Conservation (phyloP, 2,329 filamentous ascomycete species). For the Clonostachys rhizophaga region DNA sequence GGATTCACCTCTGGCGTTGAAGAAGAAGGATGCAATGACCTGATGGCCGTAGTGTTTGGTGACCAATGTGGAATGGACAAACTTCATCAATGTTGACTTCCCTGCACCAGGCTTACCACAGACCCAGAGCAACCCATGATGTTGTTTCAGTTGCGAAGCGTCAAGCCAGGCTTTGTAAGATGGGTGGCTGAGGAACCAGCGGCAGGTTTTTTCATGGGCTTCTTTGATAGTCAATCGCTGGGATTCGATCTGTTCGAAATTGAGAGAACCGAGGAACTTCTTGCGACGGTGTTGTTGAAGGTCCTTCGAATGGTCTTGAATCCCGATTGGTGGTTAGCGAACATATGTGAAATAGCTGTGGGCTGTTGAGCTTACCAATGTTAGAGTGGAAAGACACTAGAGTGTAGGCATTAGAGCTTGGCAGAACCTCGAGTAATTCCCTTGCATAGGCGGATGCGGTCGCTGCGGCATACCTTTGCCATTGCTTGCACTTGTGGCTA, state of each 20-base stretch:
- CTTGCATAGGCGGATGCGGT: constrained; percentile 16
- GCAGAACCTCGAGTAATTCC: constrained; percentile 1
- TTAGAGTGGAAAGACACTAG: no score
- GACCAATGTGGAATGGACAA: no score
- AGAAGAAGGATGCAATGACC: constrained; percentile 2
- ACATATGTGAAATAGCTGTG: no score
- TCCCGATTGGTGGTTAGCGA: not conserved
- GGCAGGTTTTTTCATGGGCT: constrained; percentile 9
- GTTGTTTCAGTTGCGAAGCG: not conserved
- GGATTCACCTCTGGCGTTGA: constrained; percentile 29
- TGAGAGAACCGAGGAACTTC: constrained; percentile 3
- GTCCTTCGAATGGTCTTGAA: not conserved
- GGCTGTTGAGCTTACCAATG: no score
- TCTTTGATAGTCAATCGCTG: constrained; percentile 4
- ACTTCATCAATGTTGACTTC: constrained; percentile 7
- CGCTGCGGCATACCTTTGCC: constrained; percentile 26
- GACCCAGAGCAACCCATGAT: constrained; percentile 4
- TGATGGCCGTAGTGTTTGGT: no score
- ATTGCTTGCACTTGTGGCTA: constrained; percentile 26
- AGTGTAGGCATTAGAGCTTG: not conserved
- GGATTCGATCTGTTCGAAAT: constrained; percentile 8
- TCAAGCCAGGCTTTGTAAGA: constrained; percentile 7
- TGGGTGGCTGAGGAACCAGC: constrained; percentile 6
- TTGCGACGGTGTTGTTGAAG: not conserved
- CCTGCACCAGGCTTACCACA: constrained; percentile 3